Evolutionary conservation across 495 filamentous ascomycete genomes (phyloP).

Genomic region (Eremomyces bilateralis): DNA sequence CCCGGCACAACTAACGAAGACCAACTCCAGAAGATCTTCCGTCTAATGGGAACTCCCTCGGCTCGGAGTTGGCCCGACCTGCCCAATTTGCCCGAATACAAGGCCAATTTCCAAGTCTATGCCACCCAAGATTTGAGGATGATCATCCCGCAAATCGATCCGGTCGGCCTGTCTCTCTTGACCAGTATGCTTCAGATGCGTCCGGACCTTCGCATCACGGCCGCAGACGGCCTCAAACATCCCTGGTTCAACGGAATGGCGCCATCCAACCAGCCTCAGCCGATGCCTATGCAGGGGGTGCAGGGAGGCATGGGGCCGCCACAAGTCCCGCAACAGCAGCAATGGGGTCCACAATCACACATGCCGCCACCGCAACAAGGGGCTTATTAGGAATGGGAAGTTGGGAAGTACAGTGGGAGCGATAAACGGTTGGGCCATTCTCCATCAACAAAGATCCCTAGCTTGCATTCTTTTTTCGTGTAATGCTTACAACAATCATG

Average conservation of each 20-base stretch:
- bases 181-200: constrained; percentile 79
- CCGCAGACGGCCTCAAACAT: constrained; percentile 63
- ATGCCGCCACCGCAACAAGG: not conserved
- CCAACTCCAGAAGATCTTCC: constrained; percentile 86
- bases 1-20: constrained; percentile 93
- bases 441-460: too few species aligned
- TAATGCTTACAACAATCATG: too few species aligned
- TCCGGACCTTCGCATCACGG: constrained; percentile 77
- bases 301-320: too few species aligned
- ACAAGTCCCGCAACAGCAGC: too few species aligned
- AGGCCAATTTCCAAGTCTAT: constrained; percentile 78
- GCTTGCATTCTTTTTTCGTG: too few species aligned
- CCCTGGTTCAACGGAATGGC: constrained; percentile 66
- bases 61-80: constrained; percentile 88
- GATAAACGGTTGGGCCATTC: too few species aligned
- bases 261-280: constrained; percentile 9
- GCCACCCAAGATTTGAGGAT: constrained; percentile 74
- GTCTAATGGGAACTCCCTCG: constrained; percentile 87
- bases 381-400: too few species aligned
- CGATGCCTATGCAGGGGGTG: not conserved
- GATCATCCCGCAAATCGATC: constrained; percentile 81
- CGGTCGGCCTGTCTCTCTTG: constrained; percentile 62
- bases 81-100: constrained; percentile 79
- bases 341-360: too few species aligned
- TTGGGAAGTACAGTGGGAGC: too few species aligned